Evolutionary conservation across 352 stramenopile genomes (phyloP).

Genomic region (Thalassiosira mediterranea): DNA sequence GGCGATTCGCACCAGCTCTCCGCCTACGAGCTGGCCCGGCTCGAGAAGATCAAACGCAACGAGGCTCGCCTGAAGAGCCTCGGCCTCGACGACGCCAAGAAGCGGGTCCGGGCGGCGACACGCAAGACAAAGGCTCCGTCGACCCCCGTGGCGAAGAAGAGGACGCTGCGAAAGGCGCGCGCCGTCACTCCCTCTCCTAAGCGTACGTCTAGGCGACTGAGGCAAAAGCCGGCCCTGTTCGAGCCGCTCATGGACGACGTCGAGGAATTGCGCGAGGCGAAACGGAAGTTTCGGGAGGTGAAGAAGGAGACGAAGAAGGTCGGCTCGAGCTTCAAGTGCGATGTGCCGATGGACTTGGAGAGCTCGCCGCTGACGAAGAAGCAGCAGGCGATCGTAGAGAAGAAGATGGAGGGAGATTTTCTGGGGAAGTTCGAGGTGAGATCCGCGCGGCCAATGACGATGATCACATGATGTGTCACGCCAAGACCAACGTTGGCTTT

Average conservation of each 20-base stretch:
- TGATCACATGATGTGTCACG: too few relatives aligned
- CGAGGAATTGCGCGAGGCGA: constrained; percentile 2
- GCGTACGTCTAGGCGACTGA: constrained; percentile 35
- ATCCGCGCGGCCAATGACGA: not conserved
- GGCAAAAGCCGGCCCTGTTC: constrained; percentile 22
- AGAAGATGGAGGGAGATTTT: constrained; percentile 49
- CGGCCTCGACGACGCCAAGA: constrained; percentile 47
- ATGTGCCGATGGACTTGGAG: constrained; percentile 29
- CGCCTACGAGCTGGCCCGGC: constrained; percentile 60
- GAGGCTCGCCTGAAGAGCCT: constrained; percentile 57
- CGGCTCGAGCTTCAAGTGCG: constrained; percentile 17
- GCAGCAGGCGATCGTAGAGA: constrained; percentile 22
- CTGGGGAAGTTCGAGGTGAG: constrained; percentile 47
- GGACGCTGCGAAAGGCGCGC: not conserved
- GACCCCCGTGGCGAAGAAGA: constrained; percentile 23
- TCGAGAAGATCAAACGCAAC: constrained; percentile 69
- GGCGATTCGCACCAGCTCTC: constrained; percentile 49
- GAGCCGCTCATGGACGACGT: constrained; percentile 35
- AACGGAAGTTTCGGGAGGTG: not conserved
- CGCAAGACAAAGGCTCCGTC: not conserved
- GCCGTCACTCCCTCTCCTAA: constrained; percentile 13
- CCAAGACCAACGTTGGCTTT: not conserved
- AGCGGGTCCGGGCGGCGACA: constrained; percentile 5
- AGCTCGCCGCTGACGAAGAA: constrained; percentile 33
- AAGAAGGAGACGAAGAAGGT: constrained; percentile 16